These are phyloP conservation scores for Gardenia jasminoides DNA, from an alignment of 257 asterid genomes.

Conservation along the genomic window DNA sequence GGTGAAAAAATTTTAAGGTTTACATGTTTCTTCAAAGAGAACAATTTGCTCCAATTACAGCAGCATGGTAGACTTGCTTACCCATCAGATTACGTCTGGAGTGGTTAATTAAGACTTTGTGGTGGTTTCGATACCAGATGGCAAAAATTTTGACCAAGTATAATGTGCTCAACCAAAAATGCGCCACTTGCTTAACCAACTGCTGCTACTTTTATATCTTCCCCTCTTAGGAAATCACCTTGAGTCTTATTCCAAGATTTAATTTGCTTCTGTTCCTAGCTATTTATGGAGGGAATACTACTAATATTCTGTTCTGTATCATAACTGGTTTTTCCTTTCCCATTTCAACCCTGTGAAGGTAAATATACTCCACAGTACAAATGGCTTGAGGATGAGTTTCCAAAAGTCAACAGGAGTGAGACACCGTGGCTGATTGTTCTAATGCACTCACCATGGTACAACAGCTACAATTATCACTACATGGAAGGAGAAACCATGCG, in stretches of 20 bases:
- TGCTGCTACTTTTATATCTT: background rate
- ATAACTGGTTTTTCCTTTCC: background rate
- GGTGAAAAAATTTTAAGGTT: background rate
- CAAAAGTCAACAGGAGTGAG: conserved; percentile 71
- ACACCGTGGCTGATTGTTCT: conserved; percentile 93
- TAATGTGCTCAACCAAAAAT: background rate
- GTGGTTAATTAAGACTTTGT: background rate
- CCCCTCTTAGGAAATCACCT: background rate
- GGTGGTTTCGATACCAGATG: background rate
- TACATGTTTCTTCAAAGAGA: background rate
- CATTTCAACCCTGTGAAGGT: conserved; percentile 34
- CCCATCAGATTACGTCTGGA: background rate
- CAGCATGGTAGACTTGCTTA: background rate
- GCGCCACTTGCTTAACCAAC: background rate
- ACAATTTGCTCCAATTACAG: too few species aligned
- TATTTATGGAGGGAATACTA: background rate
- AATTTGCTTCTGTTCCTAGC: background rate
- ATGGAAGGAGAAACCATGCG: conserved; percentile 99
- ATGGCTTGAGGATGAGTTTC: conserved; percentile 74
- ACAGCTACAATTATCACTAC: conserved; percentile 76
- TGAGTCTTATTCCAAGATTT: background rate
- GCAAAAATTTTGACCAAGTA: background rate
- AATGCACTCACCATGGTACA: conserved; percentile 90
- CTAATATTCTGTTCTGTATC: background rate
- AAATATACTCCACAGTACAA: conserved; percentile 76